Evolutionary conservation across 1,284 basidiomycete genomes (phyloP).

Genomic region (Cystobasidiaceae sp.): DNA sequence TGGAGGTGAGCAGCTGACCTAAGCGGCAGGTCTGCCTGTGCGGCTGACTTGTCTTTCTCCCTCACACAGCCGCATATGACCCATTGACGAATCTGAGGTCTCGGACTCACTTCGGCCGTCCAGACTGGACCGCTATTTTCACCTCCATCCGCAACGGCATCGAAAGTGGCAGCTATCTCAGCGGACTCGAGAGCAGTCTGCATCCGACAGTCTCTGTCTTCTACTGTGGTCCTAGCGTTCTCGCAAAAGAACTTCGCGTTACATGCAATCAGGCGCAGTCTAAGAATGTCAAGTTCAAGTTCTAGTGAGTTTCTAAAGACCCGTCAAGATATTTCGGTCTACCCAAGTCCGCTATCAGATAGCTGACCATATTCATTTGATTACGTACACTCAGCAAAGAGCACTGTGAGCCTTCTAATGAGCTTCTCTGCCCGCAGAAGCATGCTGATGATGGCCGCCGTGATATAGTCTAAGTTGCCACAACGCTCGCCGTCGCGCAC

Average conservation of each 20-base stretch:
- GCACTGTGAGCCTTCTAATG: conserved; percentile 1
- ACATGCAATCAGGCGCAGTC: conserved; percentile 58
- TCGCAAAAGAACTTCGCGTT: conserved; percentile 68
- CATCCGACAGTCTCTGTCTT: conserved; percentile 70
- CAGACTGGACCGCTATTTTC: conserved; percentile 77
- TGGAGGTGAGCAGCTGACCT: neutral
- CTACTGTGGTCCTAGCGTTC: conserved; percentile 47
- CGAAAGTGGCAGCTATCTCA: conserved; percentile 69
- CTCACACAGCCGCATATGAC: conserved; percentile 58
- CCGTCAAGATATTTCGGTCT: too few species aligned
- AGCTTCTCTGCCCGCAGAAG: neutral
- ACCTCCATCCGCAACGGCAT: conserved; percentile 64
- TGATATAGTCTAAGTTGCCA: too few species aligned
- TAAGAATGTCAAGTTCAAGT: conserved; percentile 62
- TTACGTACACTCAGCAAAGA: conserved; percentile 5
- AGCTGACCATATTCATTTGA: neutral
- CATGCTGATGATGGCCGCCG: too few species aligned
- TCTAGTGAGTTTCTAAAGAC: conserved; percentile 46
- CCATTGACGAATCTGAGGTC: conserved; percentile 76
- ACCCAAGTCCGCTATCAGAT: too few species aligned
- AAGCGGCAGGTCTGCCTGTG: too few species aligned
- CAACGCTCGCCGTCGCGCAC: too few species aligned
- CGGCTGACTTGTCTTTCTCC: too few species aligned
- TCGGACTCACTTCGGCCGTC: conserved; percentile 79
- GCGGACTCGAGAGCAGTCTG: conserved; percentile 66